Evolutionary conservation across 768 basidiomycete species (phyloP).

Genomic region (Termitomyces sp.): DNA sequence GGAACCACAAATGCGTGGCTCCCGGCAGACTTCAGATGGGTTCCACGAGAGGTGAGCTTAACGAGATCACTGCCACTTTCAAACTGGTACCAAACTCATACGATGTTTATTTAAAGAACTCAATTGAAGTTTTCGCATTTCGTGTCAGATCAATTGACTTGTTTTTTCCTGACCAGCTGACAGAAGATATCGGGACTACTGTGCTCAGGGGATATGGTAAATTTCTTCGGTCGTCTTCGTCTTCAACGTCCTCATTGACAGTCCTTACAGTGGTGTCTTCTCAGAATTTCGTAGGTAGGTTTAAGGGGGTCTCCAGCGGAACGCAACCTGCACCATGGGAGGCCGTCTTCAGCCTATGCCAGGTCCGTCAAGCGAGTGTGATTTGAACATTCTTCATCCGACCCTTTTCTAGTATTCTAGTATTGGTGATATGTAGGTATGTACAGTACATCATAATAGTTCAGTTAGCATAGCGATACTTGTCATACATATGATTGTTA

Average conservation of each 20-base stretch:
- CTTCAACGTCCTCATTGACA: not conserved
- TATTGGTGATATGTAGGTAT: not conserved
- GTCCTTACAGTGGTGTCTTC: constrained; percentile 40
- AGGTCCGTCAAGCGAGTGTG: constrained; percentile 18
- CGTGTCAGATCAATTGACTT: not conserved
- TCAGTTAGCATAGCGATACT: too few species aligned
- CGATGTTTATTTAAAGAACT: constrained; percentile 49
- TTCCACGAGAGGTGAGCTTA: constrained; percentile 39
- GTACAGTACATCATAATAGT: too few species aligned
- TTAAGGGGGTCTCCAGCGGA: constrained; percentile 31
- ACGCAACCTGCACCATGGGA: constrained; percentile 41
- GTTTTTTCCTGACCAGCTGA: constrained; percentile 9
- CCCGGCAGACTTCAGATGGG: constrained; percentile 34
- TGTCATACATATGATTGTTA: too few species aligned
- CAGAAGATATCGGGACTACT: constrained; percentile 28
- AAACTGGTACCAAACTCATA: too few species aligned
- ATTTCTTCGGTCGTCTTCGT: constrained; percentile 2
- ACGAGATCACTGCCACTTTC: constrained; percentile 31
- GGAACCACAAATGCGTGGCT: constrained; percentile 45
- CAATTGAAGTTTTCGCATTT: constrained; percentile 32
- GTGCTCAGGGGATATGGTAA: constrained; percentile 50
- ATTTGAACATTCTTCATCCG: not conserved
- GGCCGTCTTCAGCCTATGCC: constrained; percentile 50
- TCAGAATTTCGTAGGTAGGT: constrained; percentile 49
- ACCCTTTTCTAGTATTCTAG: not conserved